phyloP scores from a whole-genome alignment of 1,139 yeast species.

The Diutina rugosa region DNA sequence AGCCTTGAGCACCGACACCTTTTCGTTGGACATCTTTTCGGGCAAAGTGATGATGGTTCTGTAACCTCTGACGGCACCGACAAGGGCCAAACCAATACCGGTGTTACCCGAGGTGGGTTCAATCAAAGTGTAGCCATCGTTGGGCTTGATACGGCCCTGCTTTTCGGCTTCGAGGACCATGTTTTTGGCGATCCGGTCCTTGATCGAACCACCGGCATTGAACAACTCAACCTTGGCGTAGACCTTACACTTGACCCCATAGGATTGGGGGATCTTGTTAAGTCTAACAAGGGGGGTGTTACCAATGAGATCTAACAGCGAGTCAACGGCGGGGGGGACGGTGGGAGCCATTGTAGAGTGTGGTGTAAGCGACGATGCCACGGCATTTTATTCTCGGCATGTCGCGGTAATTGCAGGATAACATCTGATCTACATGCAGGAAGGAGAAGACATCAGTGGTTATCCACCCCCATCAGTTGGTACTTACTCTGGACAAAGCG shows the following conservation, averaged over 20 bases:
- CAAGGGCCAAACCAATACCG: constrained; percentile 80
- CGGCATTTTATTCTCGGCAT: background rate
- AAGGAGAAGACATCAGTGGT: background rate
- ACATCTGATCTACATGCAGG: background rate
- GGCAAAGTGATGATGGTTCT: constrained; percentile 83
- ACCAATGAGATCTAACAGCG: constrained; percentile 57
- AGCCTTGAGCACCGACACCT: constrained; percentile 79
- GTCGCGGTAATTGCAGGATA: background rate
- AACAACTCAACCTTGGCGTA: constrained; percentile 53
- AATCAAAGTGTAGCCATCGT: constrained; percentile 57
- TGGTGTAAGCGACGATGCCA: background rate
- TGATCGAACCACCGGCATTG: constrained; percentile 62
- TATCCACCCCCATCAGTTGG: background rate
- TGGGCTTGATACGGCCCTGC: constrained; percentile 64
- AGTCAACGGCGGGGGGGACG: constrained; percentile 24
- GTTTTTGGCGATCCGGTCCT: constrained; percentile 52
- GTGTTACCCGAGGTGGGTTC: constrained; percentile 88
- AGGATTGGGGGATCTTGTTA: constrained; percentile 65
- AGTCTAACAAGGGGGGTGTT: constrained; percentile 71
- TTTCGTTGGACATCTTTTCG: constrained; percentile 88
- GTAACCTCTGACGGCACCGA: constrained; percentile 82
- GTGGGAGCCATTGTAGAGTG: background rate
- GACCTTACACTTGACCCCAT: constrained; percentile 54
- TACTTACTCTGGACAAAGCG: too few relatives aligned
- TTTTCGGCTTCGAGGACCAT: constrained; percentile 79